Conservation (phyloP, 305 asterid genomes). For the Withania somnifera region DNA sequence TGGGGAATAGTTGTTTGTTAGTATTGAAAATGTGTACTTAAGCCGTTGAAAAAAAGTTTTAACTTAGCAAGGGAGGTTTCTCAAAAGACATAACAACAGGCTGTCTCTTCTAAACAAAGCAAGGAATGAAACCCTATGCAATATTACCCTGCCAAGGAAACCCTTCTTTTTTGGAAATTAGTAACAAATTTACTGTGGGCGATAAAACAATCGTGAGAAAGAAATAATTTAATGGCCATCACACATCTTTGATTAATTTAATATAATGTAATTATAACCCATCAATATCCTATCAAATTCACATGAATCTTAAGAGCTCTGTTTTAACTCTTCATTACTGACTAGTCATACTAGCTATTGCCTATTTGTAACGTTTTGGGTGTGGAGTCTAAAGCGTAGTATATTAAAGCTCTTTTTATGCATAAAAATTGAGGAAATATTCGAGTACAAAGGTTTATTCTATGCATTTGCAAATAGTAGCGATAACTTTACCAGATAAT, state of each 20-base stretch:
- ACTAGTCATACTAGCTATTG: no score
- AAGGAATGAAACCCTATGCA: neutral
- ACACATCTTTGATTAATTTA: neutral
- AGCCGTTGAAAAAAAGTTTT: neutral
- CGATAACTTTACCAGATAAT: no score
- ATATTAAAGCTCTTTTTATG: no score
- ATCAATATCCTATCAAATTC: neutral
- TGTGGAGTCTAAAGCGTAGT: no score
- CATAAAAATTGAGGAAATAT: no score
- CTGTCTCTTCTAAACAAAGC: conserved; percentile 2
- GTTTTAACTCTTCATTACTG: neutral
- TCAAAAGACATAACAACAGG: conserved; percentile 1
- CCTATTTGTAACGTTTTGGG: neutral
- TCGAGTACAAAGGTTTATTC: no score
- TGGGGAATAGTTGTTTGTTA: no score
- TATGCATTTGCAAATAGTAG: no score
- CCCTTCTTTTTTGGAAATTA: neutral
- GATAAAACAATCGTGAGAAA: neutral
- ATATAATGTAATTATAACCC: neutral
- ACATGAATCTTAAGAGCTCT: neutral
- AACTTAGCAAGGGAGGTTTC: conserved; percentile 23
- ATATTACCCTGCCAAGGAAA: neutral
- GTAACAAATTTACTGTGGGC: neutral
- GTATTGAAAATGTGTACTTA: neutral
- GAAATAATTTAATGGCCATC: neutral